Percentiles rank a stretch among this genome's conserved stretches.
phyloP scores from a whole-genome alignment of 1,284 basidiomycete genomes.

The Cutaneotrichosporon cutaneum region DNA sequence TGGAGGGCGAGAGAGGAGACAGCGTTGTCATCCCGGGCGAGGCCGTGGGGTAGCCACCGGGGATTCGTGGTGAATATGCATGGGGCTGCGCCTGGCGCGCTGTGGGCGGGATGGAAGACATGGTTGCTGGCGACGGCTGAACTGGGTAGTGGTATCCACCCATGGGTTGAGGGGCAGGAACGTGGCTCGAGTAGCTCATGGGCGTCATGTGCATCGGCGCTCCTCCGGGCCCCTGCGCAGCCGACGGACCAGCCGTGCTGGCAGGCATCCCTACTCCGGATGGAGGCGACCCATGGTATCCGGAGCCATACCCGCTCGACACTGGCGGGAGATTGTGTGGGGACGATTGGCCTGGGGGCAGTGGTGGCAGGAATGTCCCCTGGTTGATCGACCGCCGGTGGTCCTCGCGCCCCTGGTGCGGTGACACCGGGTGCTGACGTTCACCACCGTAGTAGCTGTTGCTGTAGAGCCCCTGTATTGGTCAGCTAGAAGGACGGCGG shows the following conservation, averaged over 20 bases:
- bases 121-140: slow-evolving; percentile 20
- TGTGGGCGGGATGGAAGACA: slow-evolving; percentile 19
- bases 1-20: slow-evolving; percentile 25
- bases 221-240: slow-evolving; percentile 2
- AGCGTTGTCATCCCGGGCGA: slow-evolving; percentile 24
- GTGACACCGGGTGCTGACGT: slow-evolving; percentile 23
- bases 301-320: slow-evolving; percentile 17
- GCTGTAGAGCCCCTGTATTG: slow-evolving; percentile 30
- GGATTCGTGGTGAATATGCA: slow-evolving; percentile 25
- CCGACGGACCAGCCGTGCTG: slow-evolving; percentile 4
- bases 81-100: slow-evolving; percentile 13
- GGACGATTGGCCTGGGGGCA: slow-evolving; percentile 18
- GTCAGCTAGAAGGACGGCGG: neutral
- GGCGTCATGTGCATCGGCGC: slow-evolving; percentile 21
- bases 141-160: slow-evolving; percentile 23
- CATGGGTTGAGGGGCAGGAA: slow-evolving; percentile 17
- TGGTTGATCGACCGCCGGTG: slow-evolving; percentile 27
- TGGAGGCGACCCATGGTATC: slow-evolving; percentile 20
- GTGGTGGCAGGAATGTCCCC: slow-evolving; percentile 27
- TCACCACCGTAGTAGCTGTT: slow-evolving; percentile 29
- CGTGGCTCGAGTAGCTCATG: slow-evolving; percentile 28
- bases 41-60: slow-evolving; percentile 20
- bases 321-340: slow-evolving; percentile 26
- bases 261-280: slow-evolving; percentile 8
- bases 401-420: slow-evolving; percentile 21